Percentiles rank a stretch among this genome's conserved stretches.
Conservation (phyloP, 2,329 filamentous ascomycete genomes). For the Aspergillus sp. region DNA sequence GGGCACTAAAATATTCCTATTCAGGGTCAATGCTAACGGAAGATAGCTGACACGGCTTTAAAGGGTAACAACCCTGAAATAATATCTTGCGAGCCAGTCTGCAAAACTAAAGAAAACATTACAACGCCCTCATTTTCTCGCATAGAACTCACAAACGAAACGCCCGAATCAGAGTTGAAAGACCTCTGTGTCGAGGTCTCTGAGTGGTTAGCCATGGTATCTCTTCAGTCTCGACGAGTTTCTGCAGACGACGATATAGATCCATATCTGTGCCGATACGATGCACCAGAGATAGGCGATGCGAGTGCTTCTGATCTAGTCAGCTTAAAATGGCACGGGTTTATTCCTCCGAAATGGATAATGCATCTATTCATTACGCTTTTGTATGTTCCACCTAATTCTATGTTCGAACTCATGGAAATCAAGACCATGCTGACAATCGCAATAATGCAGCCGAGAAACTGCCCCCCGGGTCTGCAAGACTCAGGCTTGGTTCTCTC, state of each 20-base stretch:
- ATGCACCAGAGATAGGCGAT: slow-evolving; percentile 33
- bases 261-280: slow-evolving; percentile 46
- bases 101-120: slow-evolving; percentile 25
- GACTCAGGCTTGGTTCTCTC: slow-evolving; percentile 33
- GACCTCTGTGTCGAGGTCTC: slow-evolving; percentile 59
- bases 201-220: slow-evolving; percentile 63
- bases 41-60: slow-evolving; percentile 32
- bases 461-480: slow-evolving; percentile 9
- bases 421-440: background rate
- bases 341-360: slow-evolving; percentile 43
- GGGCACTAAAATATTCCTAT: background rate
- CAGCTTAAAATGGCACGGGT: slow-evolving; percentile 43
- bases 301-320: slow-evolving; percentile 29
- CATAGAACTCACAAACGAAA: slow-evolving; percentile 25
- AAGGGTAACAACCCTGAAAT: slow-evolving; percentile 40
- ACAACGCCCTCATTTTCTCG: slow-evolving; percentile 34
- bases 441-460: slow-evolving; percentile 15
- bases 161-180: slow-evolving; percentile 52
- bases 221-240: slow-evolving; percentile 43
- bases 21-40: slow-evolving; percentile 1
- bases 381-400: slow-evolving; percentile 32
- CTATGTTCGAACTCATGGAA: background rate
- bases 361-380: slow-evolving; percentile 34
- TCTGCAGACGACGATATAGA: slow-evolving; percentile 39
- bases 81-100: slow-evolving; percentile 27